Evolutionary conservation across 176 grass and related monocot species (phyloP).

Genomic region (Carex parvula): DNA sequence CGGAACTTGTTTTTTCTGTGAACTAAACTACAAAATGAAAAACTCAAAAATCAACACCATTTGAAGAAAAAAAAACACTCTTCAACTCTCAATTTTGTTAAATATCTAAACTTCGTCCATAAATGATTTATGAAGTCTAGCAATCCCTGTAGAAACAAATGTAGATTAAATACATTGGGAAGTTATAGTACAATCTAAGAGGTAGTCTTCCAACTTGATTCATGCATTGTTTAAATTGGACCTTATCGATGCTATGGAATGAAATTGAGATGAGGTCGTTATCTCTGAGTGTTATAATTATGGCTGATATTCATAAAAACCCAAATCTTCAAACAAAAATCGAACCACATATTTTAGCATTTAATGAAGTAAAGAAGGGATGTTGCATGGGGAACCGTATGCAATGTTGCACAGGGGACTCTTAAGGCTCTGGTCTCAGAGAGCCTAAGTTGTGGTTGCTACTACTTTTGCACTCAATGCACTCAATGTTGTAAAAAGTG

Average conservation of each 20-base stretch:
- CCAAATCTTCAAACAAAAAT: not conserved
- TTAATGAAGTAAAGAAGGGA: too few relatives aligned
- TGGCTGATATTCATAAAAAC: not conserved
- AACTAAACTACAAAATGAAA: not conserved
- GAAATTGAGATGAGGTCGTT: not conserved
- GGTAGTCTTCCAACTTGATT: not conserved
- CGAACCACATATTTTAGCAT: not conserved
- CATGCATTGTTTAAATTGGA: not conserved
- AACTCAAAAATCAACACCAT: not conserved
- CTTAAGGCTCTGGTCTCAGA: not conserved
- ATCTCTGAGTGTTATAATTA: not conserved
- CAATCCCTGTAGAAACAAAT: not conserved
- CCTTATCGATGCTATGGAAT: not conserved
- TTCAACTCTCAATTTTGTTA: not conserved
- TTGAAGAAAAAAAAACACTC: not conserved
- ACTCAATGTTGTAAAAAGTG: not conserved
- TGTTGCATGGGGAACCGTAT: too few relatives aligned
- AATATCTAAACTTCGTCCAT: not conserved
- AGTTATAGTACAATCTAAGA: slow-evolving; percentile 7
- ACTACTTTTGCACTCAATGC: not conserved
- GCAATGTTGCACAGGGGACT: not conserved
- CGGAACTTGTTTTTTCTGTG: not conserved
- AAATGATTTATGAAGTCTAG: not conserved
- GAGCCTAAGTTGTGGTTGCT: not conserved
- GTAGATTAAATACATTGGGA: not conserved